phyloP scores from a whole-genome alignment of 164 flowering plant genomes.

The Piper betle region DNA sequence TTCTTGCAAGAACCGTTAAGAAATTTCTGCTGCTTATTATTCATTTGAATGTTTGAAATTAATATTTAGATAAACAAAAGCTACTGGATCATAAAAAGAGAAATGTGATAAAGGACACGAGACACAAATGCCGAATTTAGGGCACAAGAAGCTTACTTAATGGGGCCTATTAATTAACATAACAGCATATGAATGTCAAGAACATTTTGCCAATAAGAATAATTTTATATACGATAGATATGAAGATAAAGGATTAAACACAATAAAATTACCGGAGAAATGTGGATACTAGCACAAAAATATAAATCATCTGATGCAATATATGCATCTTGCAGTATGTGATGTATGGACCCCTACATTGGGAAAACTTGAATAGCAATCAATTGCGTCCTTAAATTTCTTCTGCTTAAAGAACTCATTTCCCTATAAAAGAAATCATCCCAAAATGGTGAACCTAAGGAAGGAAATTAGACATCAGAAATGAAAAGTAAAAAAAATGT shows the following conservation, averaged over 20 bases:
- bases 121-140: too few relatives aligned
- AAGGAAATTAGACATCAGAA: neutral
- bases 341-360: neutral
- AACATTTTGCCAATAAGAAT: too few relatives aligned
- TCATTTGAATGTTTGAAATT: neutral
- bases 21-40: slow-evolving; percentile 20
- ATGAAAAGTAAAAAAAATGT: slow-evolving; percentile 4
- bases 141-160: too few relatives aligned
- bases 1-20: slow-evolving; percentile 19
- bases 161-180: too few relatives aligned
- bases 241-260: too few relatives aligned
- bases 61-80: neutral
- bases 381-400: slow-evolving; percentile 79
- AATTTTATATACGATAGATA: too few relatives aligned
- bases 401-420: slow-evolving; percentile 90
- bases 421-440: slow-evolving; percentile 35
- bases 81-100: too few relatives aligned
- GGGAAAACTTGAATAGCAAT: slow-evolving; percentile 73
- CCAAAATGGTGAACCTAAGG: slow-evolving; percentile 1
- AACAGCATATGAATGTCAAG: too few relatives aligned
- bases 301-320: too few relatives aligned
- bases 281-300: too few relatives aligned
- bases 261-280: too few relatives aligned
- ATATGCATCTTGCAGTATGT: neutral
- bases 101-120: too few relatives aligned